Percentiles rank a stretch among this genome's conserved stretches.
Conservation (phyloP, 2,329 filamentous ascomycete genomes). For the Phaeosphaeriaceae sp. region DNA sequence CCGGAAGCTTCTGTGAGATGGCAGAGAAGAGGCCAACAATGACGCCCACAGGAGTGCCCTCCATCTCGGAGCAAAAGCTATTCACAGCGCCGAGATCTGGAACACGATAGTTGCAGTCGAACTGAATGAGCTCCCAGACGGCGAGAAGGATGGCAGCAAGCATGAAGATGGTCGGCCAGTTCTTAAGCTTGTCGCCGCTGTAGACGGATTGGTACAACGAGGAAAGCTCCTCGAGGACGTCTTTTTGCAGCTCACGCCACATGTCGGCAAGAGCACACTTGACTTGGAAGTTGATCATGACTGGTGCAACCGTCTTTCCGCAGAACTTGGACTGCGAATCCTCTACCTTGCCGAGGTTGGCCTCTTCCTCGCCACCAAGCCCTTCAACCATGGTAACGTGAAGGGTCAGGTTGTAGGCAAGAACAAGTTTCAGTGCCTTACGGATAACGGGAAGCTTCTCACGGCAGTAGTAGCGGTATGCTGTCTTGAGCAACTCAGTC, state of each 20-base stretch:
- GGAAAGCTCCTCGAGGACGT: constrained; percentile 93
- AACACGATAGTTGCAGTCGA: constrained; percentile 95
- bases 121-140: constrained; percentile 99
- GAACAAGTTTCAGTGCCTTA: constrained; percentile 91
- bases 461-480: constrained; percentile 89
- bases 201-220: constrained; percentile 96
- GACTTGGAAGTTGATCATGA: constrained; percentile 99
- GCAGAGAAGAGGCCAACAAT: constrained; percentile 97
- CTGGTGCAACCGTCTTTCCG: constrained; percentile 89
- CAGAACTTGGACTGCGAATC: constrained; percentile 86
- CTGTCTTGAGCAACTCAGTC: constrained; percentile 95
- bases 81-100: constrained; percentile 83
- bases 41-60: constrained; percentile 92
- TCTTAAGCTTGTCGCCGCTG: constrained; percentile 95
- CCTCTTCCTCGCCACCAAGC: constrained; percentile 80
- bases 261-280: constrained; percentile 96
- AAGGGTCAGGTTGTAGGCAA: constrained; percentile 93
- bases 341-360: constrained; percentile 81
- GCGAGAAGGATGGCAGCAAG: constrained; percentile 89
- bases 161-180: constrained; percentile 99
- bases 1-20: constrained; percentile 94
- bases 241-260: constrained; percentile 97
- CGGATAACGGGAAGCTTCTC: constrained; percentile 89
- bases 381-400: constrained; percentile 96
- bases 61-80: constrained; percentile 97